Evolutionary conservation across 345 rosid species (phyloP), one percentile per base, ranked within the genome.

Genomic region (Populus alba): DNA sequence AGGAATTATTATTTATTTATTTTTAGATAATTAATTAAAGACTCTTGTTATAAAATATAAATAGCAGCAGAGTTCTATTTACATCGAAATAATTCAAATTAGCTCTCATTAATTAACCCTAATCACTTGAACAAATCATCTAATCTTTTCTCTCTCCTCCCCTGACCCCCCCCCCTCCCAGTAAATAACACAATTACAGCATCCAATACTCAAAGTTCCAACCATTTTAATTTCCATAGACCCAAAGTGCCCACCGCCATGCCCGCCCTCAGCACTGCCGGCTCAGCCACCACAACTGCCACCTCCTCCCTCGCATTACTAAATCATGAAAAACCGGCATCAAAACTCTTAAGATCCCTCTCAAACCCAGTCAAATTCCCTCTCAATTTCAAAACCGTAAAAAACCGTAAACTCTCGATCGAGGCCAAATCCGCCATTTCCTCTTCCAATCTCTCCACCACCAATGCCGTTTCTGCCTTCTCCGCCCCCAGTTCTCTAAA

Each of bases 401-500:
- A 82, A 75, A 51, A 84, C 84, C 80, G 3, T 20, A 7, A 18
- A 53, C 9, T 87, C 75, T 77, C 88, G 2, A 38, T 75, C 63
- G 80, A 81, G 45, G 77, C 43, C 75, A 78, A 77, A 49, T 78
- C 57, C 75, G 74, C 86, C 69, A 39, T 78, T 35, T 45, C 84
- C 45, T 41, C 86, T 35, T 74, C 85, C 41, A 80, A 82, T 68
- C 83, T 81, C 63, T 23, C 85, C 65, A 1, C 74, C 20, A 55
- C 47, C 61, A 20, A 70, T 62, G 8, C 72, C 17, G 72, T 77
- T 68, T 1, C 79, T 2, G 27, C 35, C 25, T 62, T 76, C 45
- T 72, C 74, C 49, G n/a, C 77, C 47, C 25, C 82, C 66, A 41
- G 51, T 59, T 84, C 94, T 47, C 87, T 93, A 77, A 95, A 90